Evolutionary conservation across 768 basidiomycete species (phyloP).

Genomic region (Termitomyces sp.): DNA sequence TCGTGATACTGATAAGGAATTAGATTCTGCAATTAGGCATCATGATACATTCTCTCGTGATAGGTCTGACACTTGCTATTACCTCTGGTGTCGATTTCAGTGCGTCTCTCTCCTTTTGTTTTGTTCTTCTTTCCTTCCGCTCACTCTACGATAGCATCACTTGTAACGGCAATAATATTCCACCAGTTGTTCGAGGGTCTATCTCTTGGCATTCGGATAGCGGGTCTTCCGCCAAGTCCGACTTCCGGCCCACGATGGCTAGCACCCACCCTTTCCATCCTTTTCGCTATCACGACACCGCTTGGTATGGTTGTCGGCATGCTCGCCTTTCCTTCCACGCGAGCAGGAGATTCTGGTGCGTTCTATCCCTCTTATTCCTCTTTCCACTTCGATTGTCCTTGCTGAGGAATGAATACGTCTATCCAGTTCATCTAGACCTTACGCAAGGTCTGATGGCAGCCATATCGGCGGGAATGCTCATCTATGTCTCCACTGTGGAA

Average conservation of each 20-base stretch:
- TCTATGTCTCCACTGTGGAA: constrained; percentile 80
- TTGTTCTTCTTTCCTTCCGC: background rate
- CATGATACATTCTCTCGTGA: constrained; percentile 81
- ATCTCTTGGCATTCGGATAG: constrained; percentile 78
- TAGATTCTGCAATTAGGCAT: constrained; percentile 82
- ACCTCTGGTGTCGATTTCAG: constrained; percentile 69
- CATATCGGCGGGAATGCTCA: constrained; percentile 81
- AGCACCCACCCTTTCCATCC: constrained; percentile 49
- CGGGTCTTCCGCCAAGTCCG: constrained; percentile 52
- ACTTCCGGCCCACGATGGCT: constrained; percentile 31
- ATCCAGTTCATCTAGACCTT: constrained; percentile 48
- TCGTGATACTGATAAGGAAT: background rate
- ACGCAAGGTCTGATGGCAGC: constrained; percentile 76
- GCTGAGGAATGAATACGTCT: background rate
- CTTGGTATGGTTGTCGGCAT: constrained; percentile 63
- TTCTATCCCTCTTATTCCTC: background rate
- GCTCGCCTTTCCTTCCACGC: constrained; percentile 35
- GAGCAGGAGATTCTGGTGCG: constrained; percentile 3
- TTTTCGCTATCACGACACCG: constrained; percentile 77
- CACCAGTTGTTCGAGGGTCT: constrained; percentile 86
- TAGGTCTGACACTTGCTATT: constrained; percentile 75
- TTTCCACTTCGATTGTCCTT: background rate
- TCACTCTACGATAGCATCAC: constrained; percentile 44
- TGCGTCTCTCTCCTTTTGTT: constrained; percentile 30
- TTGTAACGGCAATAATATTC: constrained; percentile 73